Evolutionary conservation across 495 filamentous ascomycete genomes (phyloP), one percentile per base, ranked within the genome.

Genomic region (Platismatia glauca): DNA sequence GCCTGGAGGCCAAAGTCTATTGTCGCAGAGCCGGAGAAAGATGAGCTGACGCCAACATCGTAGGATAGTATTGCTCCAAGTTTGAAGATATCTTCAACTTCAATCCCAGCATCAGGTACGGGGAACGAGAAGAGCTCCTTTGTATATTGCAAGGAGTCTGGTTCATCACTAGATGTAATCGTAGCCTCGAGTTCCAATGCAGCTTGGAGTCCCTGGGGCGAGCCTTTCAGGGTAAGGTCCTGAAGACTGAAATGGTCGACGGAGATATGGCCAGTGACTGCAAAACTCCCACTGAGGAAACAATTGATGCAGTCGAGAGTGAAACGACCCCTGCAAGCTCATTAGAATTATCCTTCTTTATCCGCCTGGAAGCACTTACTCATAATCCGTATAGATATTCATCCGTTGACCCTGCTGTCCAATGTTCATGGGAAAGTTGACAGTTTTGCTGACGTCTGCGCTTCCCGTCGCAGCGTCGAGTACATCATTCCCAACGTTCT

Each of bases 231-330:
- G 50, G 43, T 59, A n/a, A 76, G 48, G 0, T 67, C 67, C 24
- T 66, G 60, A 1, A 71, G 62, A 7, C 62, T 39, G 48, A 73
- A 75, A 27, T 71, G 55, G 12, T 67, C 31, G 24, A 76, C 68
- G 11, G 63, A 65, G 24, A 76, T n/a, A 24, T 59, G 61, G 31
- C 73, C 74, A 2, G 37, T 44, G 18, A 76, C 50, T 57, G 70
- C 57, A 38, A 74, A 68, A 31, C 64, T 69, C 12, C 74, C 74
- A 0, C 43, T 59, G 2, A 76, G 61, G 53, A 66, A 76, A 50
- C 74, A 75, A 33, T 74, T 67, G 44, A 63, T 58, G 31, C 74
- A 76, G 35, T 71, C 71, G 7, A 75, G 29, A 4, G 57, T 62
- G 15, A 75, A 46, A 8, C 63, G 39, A 43, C 66, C 67, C 24